Evolutionary conservation across 2,329 filamentous ascomycete genomes (phyloP), one percentile per base, ranked within the genome.

Genomic region (Zymoseptoria pseudotritici): DNA sequence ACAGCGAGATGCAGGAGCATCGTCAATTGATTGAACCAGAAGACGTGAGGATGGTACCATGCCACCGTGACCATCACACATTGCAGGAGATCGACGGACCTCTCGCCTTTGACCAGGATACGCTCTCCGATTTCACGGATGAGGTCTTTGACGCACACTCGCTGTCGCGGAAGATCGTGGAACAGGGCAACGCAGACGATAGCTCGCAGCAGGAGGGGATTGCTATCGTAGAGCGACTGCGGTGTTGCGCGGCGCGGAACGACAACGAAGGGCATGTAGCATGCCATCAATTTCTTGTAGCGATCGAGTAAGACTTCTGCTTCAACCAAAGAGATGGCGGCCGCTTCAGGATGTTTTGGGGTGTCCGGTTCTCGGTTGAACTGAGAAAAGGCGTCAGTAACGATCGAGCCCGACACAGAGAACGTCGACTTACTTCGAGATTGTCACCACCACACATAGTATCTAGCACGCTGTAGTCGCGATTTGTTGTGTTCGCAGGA

Each of bases 1-100:
- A 67, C 69, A 2, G 69, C 70, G 1, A 72, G 63, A 24, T 71
- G 66, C 1, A 72, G 61, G 3, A 72, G 57, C 54, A 70, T 70
- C 1, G 65, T 66, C 1, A 65, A 60, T 51, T 72, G 70, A 19
- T 67, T 66, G 22, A 60, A 61, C 66, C 65, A 68, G 53, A 69
- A 70, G n/a, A 72, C 58, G 55, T 72, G 70, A 6, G 66, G 63
- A 51, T 72, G 67, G 9, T 51, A 58, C 65, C 65, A 66, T 20
- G 55, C 60, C 42, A 66, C 62, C 54, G 64, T 53, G 21, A 63
- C 58, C 13, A 69, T 51, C 31, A 71, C 63, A 6, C 60, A 67
- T 52, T 71, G 67, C n/a, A 72, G 36, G 36, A 71, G 55, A 22
- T 70, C 70, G 13, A 71, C 42, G 3, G 63, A 65, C 55, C 71